Evolutionary conservation across 2,329 filamentous ascomycete genomes (phyloP).

Genomic region (Basipetospora sp.): DNA sequence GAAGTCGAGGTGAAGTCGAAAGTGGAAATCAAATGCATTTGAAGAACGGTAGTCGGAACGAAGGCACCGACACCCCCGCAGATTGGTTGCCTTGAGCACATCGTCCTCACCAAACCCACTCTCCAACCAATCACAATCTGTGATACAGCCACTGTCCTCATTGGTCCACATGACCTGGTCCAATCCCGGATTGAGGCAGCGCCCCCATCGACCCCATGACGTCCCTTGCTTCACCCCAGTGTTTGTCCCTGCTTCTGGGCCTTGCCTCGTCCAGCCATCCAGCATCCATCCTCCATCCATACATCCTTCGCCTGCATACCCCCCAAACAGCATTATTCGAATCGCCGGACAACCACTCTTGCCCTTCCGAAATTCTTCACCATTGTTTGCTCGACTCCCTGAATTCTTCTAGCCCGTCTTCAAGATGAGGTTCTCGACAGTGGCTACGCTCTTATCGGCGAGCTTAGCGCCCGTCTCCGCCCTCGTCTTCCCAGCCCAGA

Average conservation of each 20-base stretch:
- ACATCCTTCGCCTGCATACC: too few species aligned
- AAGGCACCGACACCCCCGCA: too few species aligned
- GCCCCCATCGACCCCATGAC: constrained; percentile 6
- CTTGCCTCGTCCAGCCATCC: constrained; percentile 1
- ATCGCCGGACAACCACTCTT: too few species aligned
- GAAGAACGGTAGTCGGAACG: too few species aligned
- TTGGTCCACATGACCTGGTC: constrained; percentile 6
- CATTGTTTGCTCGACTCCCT: neutral
- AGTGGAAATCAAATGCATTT: too few species aligned
- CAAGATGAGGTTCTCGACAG: constrained; percentile 10
- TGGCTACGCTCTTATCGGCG: constrained; percentile 24
- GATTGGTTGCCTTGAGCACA: too few species aligned
- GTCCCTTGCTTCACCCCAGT: too few species aligned
- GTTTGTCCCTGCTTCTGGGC: constrained; percentile 4
- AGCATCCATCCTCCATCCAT: neutral
- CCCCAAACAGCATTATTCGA: too few species aligned
- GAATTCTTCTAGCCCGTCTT: neutral
- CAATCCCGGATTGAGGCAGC: constrained; percentile 5
- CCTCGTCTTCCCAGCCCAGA: constrained; percentile 30
- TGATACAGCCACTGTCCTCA: neutral
- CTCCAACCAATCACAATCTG: constrained; percentile 1
- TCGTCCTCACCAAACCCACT: too few species aligned
- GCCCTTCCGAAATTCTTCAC: too few species aligned
- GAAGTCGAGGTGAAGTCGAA: too few species aligned
- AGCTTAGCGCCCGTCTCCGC: constrained; percentile 23